Evolutionary conservation across 2,329 filamentous ascomycete species (phyloP), one percentile per base, ranked within the genome.

Genomic region (Claviceps digitariae): DNA sequence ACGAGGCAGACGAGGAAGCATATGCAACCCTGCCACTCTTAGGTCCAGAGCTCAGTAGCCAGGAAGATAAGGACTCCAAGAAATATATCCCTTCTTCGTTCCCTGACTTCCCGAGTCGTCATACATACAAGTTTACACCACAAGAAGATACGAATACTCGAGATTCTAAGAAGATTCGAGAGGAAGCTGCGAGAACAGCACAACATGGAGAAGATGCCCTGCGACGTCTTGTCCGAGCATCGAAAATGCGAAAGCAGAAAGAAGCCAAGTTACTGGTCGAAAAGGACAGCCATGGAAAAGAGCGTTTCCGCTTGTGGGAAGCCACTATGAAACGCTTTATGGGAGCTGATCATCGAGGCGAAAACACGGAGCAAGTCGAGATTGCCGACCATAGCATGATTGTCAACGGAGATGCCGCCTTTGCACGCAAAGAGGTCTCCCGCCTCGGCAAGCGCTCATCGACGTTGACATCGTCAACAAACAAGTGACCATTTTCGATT

Each of bases 351-450:
- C 54, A 60, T 41, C 60, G 60, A 40, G 60, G 64, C 51, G 60
- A 68, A 53, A 56, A 66, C 34, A 65, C 65, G 15, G 69, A 69
- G 29, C 64, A 71, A 44, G 64, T 70, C 20, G 78, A 82, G 58
- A 78, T 77, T 59, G 77, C 79, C 2, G 80, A 84, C 55, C 74
- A 81, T 58, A 83, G 79, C 61, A 81, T 82, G 71, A 79, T 84
- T 63, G 80, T 84, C 36, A 82, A 84, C 57, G 73, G 77, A 2
- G 76, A 79, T 27, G 70, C 69, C 51, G 65, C 67, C 10, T 79
- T 76, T 56, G 69, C 74, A 45, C 74, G 81, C 43, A 77, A 77
- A 57, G 77, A 79, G 56, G 63, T 78, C 10, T 72, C 74, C 3
- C 71, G 75, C 31, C 61, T 68, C n/a, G 71, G 70, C 9, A 73